Evolutionary conservation across 2,329 filamentous ascomycete species (phyloP).

Genomic region (Sporothrix pallida): DNA sequence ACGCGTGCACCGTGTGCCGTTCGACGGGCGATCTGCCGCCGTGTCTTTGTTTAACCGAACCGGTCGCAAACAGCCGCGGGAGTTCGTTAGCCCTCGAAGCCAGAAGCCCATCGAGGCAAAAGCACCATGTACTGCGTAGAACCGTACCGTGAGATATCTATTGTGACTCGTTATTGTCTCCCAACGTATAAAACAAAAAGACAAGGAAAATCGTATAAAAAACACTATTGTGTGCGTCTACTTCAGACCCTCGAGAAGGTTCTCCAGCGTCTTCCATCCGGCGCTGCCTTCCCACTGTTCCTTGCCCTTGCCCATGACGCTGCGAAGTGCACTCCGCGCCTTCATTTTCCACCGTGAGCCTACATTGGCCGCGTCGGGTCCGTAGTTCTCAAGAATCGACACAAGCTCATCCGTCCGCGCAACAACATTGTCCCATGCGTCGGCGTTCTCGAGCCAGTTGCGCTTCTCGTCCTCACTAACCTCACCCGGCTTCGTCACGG

Average conservation of each 20-base stretch:
- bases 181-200: background rate
- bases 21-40: background rate
- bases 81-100: background rate
- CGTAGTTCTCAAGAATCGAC: conserved; percentile 81
- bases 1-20: background rate
- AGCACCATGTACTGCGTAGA: background rate
- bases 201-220: background rate
- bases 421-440: conserved; percentile 74
- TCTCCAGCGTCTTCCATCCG: conserved; percentile 68
- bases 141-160: background rate
- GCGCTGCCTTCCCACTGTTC: conserved; percentile 80
- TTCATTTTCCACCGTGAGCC: conserved; percentile 87
- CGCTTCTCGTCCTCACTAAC: conserved; percentile 48
- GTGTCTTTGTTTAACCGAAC: conserved; percentile 1
- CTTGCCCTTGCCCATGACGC: conserved; percentile 80
- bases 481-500: conserved; percentile 41
- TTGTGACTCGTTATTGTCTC: background rate
- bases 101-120: background rate
- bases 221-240: background rate
- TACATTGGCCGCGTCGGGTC: conserved; percentile 67
- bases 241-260: conserved; percentile 59
- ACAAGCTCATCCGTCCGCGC: conserved; percentile 81
- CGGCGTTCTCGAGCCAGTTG: conserved; percentile 63
- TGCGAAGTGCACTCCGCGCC: conserved; percentile 80
- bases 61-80: background rate